Evolutionary conservation across 805 yeast genomes (phyloP), one percentile per base, ranked within the genome.

Genomic region (Torulaspora microellipsoides): DNA sequence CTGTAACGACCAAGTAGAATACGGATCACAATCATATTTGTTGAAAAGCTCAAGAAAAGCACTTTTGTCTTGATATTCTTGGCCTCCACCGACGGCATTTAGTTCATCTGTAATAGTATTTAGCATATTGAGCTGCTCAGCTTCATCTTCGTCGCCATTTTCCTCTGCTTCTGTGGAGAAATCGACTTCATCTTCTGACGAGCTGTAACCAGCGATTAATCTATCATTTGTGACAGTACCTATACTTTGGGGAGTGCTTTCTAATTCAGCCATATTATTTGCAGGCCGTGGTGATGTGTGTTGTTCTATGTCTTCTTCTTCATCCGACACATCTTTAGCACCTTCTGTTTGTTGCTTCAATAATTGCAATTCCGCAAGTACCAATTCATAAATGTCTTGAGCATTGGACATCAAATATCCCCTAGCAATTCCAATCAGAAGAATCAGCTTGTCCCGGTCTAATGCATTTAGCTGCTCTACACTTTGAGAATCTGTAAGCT

Each of bases 1-100:
- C 54, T 76, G 80, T 1, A 58, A 47, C 5, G 70, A 71, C 83
- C 82, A 80, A 0, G 72, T 52, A 1, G 72, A 63, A 43, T 56
- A 73, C 0, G 80, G 77, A 50, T 77, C 69, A 9, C 74, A 46
- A 0, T 57, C 23, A 15, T 53, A 35, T 8, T 54, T 62, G 3
- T 57, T 55, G 8, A 79, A 59, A 31, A 78, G 50, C 7, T 55
- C 46, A 5, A 55, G 42, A 48, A 77, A 77, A 3, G 28, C 38
- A 0, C 35, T 27, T 25, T 20, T 34, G 13, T 34, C 35, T 38
- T 32, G 35, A 20, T 5, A 20, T 25, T 35, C 14, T 4, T 28
- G 17, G 2, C 15, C 23, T 14, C 30, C 15, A 5, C 14, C 29
- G 10, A 28, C 23, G 29, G 43, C 34, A 17, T 48, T 47, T 6